phyloP scores from a whole-genome alignment of 768 basidiomycete genomes.

The Lactifluus hygrophoroides region DNA sequence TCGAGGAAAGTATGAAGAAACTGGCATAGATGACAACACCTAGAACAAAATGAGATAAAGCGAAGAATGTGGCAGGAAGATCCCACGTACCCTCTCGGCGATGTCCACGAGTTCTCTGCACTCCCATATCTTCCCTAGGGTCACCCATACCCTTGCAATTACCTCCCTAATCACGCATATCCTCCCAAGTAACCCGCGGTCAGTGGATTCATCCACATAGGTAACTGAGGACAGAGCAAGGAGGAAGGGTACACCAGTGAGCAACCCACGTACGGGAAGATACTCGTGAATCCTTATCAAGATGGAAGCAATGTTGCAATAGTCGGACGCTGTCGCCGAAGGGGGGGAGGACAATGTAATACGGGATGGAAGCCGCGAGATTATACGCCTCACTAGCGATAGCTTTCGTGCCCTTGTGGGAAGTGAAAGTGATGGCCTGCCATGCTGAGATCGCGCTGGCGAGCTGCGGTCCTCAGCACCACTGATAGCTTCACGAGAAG shows the following conservation, averaged over 20 bases:
- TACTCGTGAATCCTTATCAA: constrained; percentile 60
- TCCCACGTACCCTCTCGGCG: constrained; percentile 45
- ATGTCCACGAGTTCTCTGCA: constrained; percentile 42
- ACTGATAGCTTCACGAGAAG: constrained; percentile 27
- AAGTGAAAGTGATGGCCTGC: constrained; percentile 40
- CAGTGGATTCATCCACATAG: constrained; percentile 34
- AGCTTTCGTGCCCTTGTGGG: constrained; percentile 49
- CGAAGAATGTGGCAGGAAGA: not conserved
- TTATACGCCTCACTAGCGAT: constrained; percentile 43
- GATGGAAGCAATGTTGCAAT: constrained; percentile 59
- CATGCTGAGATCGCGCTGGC: constrained; percentile 29
- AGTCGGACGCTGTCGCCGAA: constrained; percentile 64
- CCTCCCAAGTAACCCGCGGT: constrained; percentile 35
- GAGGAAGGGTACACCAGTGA: constrained; percentile 81
- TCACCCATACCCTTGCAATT: constrained; percentile 54
- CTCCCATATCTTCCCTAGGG: constrained; percentile 66
- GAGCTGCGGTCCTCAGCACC: constrained; percentile 27
- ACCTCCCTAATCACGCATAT: constrained; percentile 52
- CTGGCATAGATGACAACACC: constrained; percentile 12
- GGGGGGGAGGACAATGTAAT: constrained; percentile 34
- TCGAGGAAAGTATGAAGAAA: constrained; percentile 7
- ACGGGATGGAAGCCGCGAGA: constrained; percentile 40
- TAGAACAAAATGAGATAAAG: not conserved
- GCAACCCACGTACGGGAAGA: constrained; percentile 64
- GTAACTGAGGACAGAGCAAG: constrained; percentile 57